phyloP scores from a whole-genome alignment of 2,329 filamentous ascomycete genomes.

The Chlorencoelia australis region DNA sequence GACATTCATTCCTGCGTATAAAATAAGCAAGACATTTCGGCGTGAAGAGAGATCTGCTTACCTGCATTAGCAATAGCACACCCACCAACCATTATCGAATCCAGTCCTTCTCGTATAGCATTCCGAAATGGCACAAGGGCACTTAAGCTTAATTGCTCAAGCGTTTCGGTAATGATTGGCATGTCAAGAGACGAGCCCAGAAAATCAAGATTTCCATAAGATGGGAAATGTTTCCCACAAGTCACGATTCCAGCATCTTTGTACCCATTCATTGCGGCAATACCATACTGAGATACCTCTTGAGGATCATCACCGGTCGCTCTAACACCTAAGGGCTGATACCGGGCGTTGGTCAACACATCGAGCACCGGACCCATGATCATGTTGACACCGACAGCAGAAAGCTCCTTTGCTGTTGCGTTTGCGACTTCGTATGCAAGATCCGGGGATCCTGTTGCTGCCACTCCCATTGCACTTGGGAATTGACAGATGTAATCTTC shows the following conservation, averaged over 20 bases:
- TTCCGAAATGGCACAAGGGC: slow-evolving; percentile 87
- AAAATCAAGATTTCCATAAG: slow-evolving; percentile 91
- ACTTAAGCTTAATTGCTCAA: slow-evolving; percentile 86
- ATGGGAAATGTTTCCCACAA: slow-evolving; percentile 93
- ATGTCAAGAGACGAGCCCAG: slow-evolving; percentile 84
- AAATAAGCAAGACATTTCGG: neutral
- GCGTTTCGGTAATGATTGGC: slow-evolving; percentile 87
- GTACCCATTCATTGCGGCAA: slow-evolving; percentile 85
- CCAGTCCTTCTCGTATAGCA: slow-evolving; percentile 75
- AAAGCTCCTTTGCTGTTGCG: slow-evolving; percentile 85
- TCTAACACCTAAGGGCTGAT: slow-evolving; percentile 81
- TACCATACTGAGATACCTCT: slow-evolving; percentile 85
- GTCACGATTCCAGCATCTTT: slow-evolving; percentile 83
- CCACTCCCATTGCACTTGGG: slow-evolving; percentile 91
- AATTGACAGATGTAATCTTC: slow-evolving; percentile 95
- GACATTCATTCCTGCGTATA: slow-evolving; percentile 70
- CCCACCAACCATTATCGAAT: slow-evolving; percentile 92
- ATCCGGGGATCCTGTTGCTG: slow-evolving; percentile 78
- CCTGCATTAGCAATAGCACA: slow-evolving; percentile 72
- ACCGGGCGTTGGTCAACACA: slow-evolving; percentile 84
- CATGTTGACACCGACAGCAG: slow-evolving; percentile 89
- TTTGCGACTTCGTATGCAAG: slow-evolving; percentile 85
- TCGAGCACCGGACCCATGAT: slow-evolving; percentile 91
- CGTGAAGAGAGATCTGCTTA: slow-evolving; percentile 5
- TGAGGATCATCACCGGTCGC: slow-evolving; percentile 89